A percentile compares a stretch with the other conserved stretches of the same genome.
Evolutionary conservation across 2,329 filamentous ascomycete genomes (phyloP).

Genomic region (Cladophialophora exuberans): DNA sequence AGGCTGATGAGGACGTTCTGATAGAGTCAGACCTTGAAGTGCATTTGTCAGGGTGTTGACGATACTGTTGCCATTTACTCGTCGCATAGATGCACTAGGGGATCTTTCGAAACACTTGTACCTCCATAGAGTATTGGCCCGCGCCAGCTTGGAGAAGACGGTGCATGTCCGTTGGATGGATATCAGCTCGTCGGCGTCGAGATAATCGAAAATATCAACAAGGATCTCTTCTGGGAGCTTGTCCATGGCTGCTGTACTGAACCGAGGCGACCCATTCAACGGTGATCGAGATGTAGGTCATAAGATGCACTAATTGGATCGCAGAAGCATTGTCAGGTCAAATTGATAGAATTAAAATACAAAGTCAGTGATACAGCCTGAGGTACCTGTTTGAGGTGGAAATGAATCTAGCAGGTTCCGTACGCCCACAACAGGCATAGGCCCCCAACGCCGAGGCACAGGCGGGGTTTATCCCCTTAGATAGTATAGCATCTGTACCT

Average conservation of each 20-base stretch:
- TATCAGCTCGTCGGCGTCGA: slow-evolving; percentile 61
- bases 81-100: slow-evolving; percentile 56
- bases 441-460: no score
- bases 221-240: slow-evolving; percentile 67
- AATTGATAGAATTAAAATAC: no score
- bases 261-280: no score
- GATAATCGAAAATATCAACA: slow-evolving; percentile 60
- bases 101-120: slow-evolving; percentile 73
- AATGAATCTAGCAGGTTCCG: no score
- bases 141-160: slow-evolving; percentile 66
- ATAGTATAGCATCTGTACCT: no score
- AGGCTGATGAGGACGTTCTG: slow-evolving; percentile 13
- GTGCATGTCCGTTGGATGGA: slow-evolving; percentile 71
- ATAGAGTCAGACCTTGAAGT: slow-evolving; percentile 34
- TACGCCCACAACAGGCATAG: no score
- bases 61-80: slow-evolving; percentile 15
- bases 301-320: no score
- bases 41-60: slow-evolving; percentile 34
- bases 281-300: no score
- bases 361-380: no score
- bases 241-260: slow-evolving; percentile 48
- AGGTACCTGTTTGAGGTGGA: no score
- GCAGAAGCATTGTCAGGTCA: no score
- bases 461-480: no score
- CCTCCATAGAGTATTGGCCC: slow-evolving; percentile 79